Evolutionary conservation across 371 early-diverging fungal species (phyloP), one percentile per base, ranked within the genome.

Genomic region (Mucor irregularis): DNA sequence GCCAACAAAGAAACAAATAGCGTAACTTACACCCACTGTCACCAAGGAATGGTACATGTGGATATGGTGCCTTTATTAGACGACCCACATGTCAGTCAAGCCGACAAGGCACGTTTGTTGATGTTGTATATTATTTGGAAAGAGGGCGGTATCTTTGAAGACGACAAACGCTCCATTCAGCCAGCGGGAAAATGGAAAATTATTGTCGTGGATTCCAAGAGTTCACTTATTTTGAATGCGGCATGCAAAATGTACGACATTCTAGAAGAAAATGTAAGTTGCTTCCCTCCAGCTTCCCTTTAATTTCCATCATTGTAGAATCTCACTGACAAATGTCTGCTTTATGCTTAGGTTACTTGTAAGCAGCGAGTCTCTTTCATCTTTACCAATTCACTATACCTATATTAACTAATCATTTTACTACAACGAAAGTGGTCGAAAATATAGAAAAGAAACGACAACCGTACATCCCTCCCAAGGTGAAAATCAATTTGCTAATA

Each of bases 201-300:
- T 56, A 84, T 98, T 5, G 90, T 98, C 4, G 90, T 97, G 4
- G 98, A 98, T 76, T 79, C 85, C 14, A 84, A 85, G 35, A 83
- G 96, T 29, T 71, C 89, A 48, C 85, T 86, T 33, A 87, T 97
- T 26, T 71, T 97, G 26, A 91, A 86, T 61, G 83, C 88, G 7
- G 89, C 88, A 5, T 91, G 94, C 69, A 92, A 92, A 71, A 94
- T 92, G 89, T 86, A 86, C 56, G 96, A 97, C 59, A 90, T 98
- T 56, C 76, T 95, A 17, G 95, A 97, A 62, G 92, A 96, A 66
- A 94, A 97, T 58, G 95, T 98, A 48, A 92, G 93, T 47, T 19
- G 8, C n/a, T n/a, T n/a, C n/a, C n/a, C n/a, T n/a, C n/a, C n/a
- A n/a, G n/a, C n/a, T n/a, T n/a, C n/a, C n/a, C n/a, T n/a, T n/a